phyloP scores from a whole-genome alignment of 768 basidiomycete genomes.

The Termitomyces eurrhizus region DNA sequence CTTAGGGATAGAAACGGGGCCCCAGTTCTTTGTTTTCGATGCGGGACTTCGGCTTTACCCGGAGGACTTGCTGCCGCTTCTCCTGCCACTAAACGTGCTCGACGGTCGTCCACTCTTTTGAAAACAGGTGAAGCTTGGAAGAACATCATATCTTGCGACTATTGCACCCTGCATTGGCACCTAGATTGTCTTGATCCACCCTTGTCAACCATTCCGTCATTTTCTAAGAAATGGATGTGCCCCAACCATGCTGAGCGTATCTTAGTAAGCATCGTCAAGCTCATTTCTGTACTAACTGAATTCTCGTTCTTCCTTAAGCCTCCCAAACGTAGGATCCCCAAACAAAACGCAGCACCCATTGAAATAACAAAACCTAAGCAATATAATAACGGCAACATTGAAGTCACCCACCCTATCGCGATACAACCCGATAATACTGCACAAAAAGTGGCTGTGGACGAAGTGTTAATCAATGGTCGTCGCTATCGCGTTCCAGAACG shows the following conservation, averaged over 20 bases:
- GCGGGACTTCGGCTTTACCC: constrained; percentile 77
- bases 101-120: constrained; percentile 37
- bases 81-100: constrained; percentile 51
- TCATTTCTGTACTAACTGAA: constrained; percentile 12
- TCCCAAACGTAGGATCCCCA: constrained; percentile 77
- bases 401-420: constrained; percentile 70
- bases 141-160: constrained; percentile 90
- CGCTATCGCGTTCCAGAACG: constrained; percentile 92
- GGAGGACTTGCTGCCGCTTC: constrained; percentile 45
- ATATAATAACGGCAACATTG: constrained; percentile 90
- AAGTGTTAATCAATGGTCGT: constrained; percentile 83
- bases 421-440: constrained; percentile 31
- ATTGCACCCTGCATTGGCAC: constrained; percentile 94
- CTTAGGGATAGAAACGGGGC: constrained; percentile 81
- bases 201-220: constrained; percentile 76
- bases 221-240: constrained; percentile 97
- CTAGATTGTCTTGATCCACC: constrained; percentile 96
- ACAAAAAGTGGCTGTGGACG: constrained; percentile 62
- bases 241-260: constrained; percentile 92
- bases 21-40: constrained; percentile 87
- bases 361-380: constrained; percentile 71
- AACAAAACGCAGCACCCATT: constrained; percentile 60
- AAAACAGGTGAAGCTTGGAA: constrained; percentile 56
- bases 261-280: constrained; percentile 50
- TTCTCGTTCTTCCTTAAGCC: constrained; percentile 41